Evolutionary conservation across 116 monocot genomes (phyloP), one percentile per base, ranked within the genome.

Genomic region (Zostera marina): DNA sequence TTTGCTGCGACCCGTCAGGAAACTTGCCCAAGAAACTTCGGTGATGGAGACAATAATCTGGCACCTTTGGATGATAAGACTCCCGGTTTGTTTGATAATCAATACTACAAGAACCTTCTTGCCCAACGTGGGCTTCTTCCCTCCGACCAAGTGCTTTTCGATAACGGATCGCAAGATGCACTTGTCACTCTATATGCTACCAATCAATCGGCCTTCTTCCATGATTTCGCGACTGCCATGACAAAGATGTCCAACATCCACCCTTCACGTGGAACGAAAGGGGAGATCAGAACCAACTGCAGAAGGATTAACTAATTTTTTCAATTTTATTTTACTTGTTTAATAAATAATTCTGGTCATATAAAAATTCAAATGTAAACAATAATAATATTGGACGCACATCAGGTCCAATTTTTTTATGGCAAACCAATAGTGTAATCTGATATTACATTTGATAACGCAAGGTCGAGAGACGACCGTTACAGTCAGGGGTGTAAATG

Each of bases 41-140:
- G 47, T 22, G 46, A 47, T 1, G 69, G 77, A 8, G 79, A 73
- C 53, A 56, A 57, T 60, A 74, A 60, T 20, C 56, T 79, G 0
- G 44, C 79, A 1, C 74, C 82, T 3, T 72, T 87, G 7, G 87
- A 87, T 56, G 32, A 0, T 2, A 1, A 16, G 4, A 72, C 79
- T 0, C 74, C 79, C 0, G 56, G 56, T 6, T 42, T 42, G 24
- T 87, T 87, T 48, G 82, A 87, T 55, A 76, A 69, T 45, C 14
- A 22, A 13, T 76, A 76, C 62, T 76, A 22, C 63, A 62, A 21
- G 25, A 64, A 71, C 41, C 59, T 76, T 14, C 15, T 71, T 3
- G 23, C 2, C 8, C 13, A 10, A 15, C 56, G 54, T 43, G 76
- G 71, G 8, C 62, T 76, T 5, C 67, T 71, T 12, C 66, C 71